Base-by-base conservation (phyloP, 2,329 filamentous ascomycete species). In the Trichoderma atrobrunneum region DNA sequence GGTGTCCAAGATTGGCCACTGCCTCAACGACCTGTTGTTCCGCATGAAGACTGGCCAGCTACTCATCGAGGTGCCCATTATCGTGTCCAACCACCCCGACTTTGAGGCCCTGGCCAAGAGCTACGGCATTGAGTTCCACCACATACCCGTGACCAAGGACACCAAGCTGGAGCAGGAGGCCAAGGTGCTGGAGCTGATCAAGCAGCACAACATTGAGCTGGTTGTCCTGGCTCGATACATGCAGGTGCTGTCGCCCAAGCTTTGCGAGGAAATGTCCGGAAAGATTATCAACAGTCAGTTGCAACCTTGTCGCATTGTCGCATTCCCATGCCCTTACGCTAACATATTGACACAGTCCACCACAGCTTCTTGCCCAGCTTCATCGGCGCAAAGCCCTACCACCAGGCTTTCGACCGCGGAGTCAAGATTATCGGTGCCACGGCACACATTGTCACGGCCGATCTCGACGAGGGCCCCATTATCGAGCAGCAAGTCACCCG, bases 351-450 rank as follows among this genome's bases (percentile, higher is more conserved):
- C 3, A 26, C 30, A 71, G 68, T 96, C 82, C 93, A 96, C 84
- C 93, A 96, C 84, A 92, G 89, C 76, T 96, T 96, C 88, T 81
- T 96, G 86, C 93, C 93, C 0, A 91, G 88, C 11, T 96, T 96
- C 88, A 96, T 96, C 87, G 93, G 93, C 73, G 93, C 93, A 34
- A 94, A 93, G 83, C 93, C 93, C 3, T 96, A 96, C 82, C 93
- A 95, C 82, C 93, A 96, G 85, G 93, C 93, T 8, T 95, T 92
- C 79, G 93, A 95, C 74, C 89, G 93, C 32, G 93, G 93, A 73
- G 93, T 96, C 75, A 96, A 96, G 87, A 95, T 96, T 76, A 94
- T 95, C 72, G 93, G 93, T 72, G 93, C 93, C 28, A 94, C 92
- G 2, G 93, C 93, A 6, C 93, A 96, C 83, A 95, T 95, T 77